Percentiles rank a stretch among this genome's conserved stretches.
phyloP scores from a whole-genome alignment of 768 basidiomycete species.

The Rhizopogon salebrosus region DNA sequence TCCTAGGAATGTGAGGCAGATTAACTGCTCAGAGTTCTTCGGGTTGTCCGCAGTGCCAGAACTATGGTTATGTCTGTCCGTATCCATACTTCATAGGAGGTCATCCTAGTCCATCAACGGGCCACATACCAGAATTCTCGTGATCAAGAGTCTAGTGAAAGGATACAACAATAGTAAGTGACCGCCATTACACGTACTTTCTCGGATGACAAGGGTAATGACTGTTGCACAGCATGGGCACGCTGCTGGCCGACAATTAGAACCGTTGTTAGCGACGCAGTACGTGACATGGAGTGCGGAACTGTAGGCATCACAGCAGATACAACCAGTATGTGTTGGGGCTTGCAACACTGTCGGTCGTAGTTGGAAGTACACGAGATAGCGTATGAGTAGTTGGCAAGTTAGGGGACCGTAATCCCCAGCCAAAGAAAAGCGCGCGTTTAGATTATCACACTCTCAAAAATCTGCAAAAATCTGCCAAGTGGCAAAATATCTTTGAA shows the following conservation, averaged over 20 bases:
- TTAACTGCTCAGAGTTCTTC: not conserved
- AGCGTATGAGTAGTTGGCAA: not conserved
- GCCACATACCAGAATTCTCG: not conserved
- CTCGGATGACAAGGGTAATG: too few relatives aligned
- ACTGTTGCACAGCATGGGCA: not conserved
- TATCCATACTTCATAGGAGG: not conserved
- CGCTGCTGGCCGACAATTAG: not conserved
- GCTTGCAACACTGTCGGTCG: not conserved
- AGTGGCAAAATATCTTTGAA: not conserved
- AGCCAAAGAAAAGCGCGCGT: too few relatives aligned
- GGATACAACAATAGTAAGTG: not conserved
- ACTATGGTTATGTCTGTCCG: not conserved
- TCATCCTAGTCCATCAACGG: not conserved
- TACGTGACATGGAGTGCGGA: not conserved
- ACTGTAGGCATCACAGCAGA: not conserved
- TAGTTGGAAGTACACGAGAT: not conserved
- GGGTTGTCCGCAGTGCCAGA: not conserved
- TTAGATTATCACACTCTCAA: too few relatives aligned
- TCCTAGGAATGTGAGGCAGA: not conserved
- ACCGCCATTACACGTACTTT: too few relatives aligned
- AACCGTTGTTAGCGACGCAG: not conserved
- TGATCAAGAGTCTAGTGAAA: not conserved
- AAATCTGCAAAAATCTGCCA: too few relatives aligned
- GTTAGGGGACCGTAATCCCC: too few relatives aligned
- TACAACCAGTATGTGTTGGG: not conserved